Conservation (phyloP, 2,329 filamentous ascomycete genomes). For the Fusarium illudens region DNA sequence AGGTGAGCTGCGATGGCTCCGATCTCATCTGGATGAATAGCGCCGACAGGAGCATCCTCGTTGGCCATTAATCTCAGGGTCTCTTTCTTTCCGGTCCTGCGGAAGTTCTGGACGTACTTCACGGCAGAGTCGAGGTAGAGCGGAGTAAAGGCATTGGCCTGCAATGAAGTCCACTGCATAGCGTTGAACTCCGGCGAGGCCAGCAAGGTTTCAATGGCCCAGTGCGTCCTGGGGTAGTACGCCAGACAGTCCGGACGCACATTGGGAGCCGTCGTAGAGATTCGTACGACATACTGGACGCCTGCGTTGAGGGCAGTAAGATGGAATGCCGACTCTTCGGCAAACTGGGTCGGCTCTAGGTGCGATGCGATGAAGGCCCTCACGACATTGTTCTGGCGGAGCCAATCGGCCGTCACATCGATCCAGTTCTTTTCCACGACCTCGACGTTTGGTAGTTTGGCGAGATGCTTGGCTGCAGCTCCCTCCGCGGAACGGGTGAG, state of each 20-base stretch:
- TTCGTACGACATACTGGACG: slow-evolving; percentile 53
- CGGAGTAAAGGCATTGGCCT: slow-evolving; percentile 43
- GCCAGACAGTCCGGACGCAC: slow-evolving; percentile 46
- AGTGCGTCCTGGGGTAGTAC: slow-evolving; percentile 51
- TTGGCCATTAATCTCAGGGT: slow-evolving; percentile 41
- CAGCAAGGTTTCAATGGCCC: slow-evolving; percentile 52
- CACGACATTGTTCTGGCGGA: slow-evolving; percentile 47
- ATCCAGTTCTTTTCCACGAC: slow-evolving; percentile 49
- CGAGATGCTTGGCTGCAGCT: slow-evolving; percentile 40
- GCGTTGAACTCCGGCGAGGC: slow-evolving; percentile 46
- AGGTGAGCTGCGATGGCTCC: slow-evolving; percentile 49
- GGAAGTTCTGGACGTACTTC: slow-evolving; percentile 47
- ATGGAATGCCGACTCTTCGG: slow-evolving; percentile 51
- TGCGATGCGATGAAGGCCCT: slow-evolving; percentile 53
- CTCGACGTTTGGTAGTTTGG: slow-evolving; percentile 46
- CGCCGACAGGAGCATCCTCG: slow-evolving; percentile 43
- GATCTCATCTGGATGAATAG: slow-evolving; percentile 46
- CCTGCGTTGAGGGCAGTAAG: slow-evolving; percentile 46
- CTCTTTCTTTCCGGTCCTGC: slow-evolving; percentile 45
- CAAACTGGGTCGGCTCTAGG: slow-evolving; percentile 49
- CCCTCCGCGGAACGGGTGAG: slow-evolving; percentile 24
- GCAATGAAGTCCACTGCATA: slow-evolving; percentile 52
- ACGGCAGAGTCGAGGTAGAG: slow-evolving; percentile 37
- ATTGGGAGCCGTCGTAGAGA: slow-evolving; percentile 50
- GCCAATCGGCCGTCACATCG: slow-evolving; percentile 51